These are phyloP conservation scores for Xylaria grammica DNA, from an alignment of 495 filamentous ascomycete genomes.

Conservation along the genomic window DNA sequence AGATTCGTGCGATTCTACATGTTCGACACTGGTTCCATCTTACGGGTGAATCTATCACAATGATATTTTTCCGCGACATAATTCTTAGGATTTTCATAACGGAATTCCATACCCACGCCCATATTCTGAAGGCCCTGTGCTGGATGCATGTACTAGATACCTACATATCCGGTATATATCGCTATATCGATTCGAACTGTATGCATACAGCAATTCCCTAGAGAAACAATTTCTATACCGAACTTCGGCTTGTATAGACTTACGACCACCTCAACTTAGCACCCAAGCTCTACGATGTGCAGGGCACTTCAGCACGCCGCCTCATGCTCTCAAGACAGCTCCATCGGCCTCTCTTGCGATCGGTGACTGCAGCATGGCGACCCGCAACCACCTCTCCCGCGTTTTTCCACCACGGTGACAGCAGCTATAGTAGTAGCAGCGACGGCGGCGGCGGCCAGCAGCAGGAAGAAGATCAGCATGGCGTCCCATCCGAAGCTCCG, in stretches of 20 bases:
- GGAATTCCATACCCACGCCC: too few relatives aligned
- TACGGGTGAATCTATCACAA: too few relatives aligned
- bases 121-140: too few relatives aligned
- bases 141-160: neutral
- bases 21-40: too few relatives aligned
- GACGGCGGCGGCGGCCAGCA: neutral
- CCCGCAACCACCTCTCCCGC: constrained; percentile 25
- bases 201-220: neutral
- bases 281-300: constrained; percentile 32
- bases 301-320: constrained; percentile 29
- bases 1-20: too few relatives aligned
- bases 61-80: too few relatives aligned
- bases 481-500: constrained; percentile 1
- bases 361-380: constrained; percentile 40
- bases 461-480: constrained; percentile 1
- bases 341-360: constrained; percentile 44
- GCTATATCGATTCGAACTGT: neutral
- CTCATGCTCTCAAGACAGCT: constrained; percentile 47
- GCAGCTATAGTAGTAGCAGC: neutral
- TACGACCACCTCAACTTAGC: neutral
- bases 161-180: constrained; percentile 7
- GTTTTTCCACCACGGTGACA: constrained; percentile 27
- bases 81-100: too few relatives aligned
- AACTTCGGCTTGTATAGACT: neutral
- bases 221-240: neutral